A percentile compares a stretch with the other conserved stretches of the same genome.
Evolutionary conservation across 2,329 filamentous ascomycete genomes (phyloP).

Genomic region (Aspergillus persii): DNA sequence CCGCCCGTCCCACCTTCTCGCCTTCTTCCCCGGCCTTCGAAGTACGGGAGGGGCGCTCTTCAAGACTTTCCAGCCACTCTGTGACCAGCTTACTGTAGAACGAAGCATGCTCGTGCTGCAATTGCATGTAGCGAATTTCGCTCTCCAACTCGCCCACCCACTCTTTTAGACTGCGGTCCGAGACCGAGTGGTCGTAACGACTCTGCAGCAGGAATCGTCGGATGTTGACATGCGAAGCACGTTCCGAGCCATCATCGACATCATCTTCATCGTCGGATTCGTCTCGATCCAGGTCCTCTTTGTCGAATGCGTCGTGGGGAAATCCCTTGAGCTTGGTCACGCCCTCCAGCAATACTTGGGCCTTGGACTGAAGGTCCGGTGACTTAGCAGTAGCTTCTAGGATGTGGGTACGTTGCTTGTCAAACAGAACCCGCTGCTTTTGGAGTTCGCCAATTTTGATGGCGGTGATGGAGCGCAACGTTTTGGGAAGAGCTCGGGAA

Average conservation of each 20-base stretch:
- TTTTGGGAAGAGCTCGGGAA: slow-evolving; percentile 47
- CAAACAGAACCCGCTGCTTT: slow-evolving; percentile 52
- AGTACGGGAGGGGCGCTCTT: slow-evolving; percentile 17
- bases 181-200: slow-evolving; percentile 54
- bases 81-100: slow-evolving; percentile 57
- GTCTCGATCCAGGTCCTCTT: slow-evolving; percentile 26
- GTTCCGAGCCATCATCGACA: slow-evolving; percentile 21
- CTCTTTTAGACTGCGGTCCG: slow-evolving; percentile 43
- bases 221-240: slow-evolving; percentile 43
- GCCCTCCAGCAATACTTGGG: slow-evolving; percentile 37
- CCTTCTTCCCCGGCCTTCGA: slow-evolving; percentile 32
- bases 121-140: slow-evolving; percentile 50
- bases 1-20: slow-evolving; percentile 51
- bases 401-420: slow-evolving; percentile 46
- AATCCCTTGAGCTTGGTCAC: slow-evolving; percentile 38
- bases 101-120: slow-evolving; percentile 55
- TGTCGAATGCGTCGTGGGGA: slow-evolving; percentile 34
- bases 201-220: slow-evolving; percentile 55
- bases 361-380: slow-evolving; percentile 30
- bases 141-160: slow-evolving; percentile 50
- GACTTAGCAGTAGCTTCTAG: slow-evolving; percentile 32
- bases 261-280: not conserved
- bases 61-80: slow-evolving; percentile 50
- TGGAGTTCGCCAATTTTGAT: slow-evolving; percentile 59
- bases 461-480: slow-evolving; percentile 54